Conservation (phyloP, 371 early-diverging fungal species). For the Thermomucor indicae-seudaticae region DNA sequence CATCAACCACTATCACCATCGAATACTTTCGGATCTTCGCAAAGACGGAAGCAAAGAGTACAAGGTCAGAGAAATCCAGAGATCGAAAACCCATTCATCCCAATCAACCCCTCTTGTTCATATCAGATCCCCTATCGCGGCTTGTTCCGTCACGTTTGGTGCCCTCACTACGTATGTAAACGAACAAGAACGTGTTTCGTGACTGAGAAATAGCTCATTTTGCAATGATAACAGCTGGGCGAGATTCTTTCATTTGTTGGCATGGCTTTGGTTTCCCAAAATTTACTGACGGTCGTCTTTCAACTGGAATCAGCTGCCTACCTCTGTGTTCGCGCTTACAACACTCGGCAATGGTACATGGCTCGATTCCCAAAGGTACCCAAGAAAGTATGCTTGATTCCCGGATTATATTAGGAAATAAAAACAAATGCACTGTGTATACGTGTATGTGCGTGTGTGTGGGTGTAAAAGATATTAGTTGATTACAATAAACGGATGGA, state of each 20-base stretch:
- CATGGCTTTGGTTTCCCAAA: constrained; percentile 23
- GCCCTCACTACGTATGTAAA: constrained; percentile 42
- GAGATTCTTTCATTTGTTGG: constrained; percentile 30
- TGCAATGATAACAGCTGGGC: constrained; percentile 15
- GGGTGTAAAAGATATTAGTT: background rate
- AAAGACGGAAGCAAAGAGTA: constrained; percentile 17
- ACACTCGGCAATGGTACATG: constrained; percentile 34
- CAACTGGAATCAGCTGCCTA: constrained; percentile 20
- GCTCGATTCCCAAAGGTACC: constrained; percentile 14
- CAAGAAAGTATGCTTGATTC: constrained; percentile 20
- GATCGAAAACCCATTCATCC: background rate
- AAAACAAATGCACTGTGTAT: no score
- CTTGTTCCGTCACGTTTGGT: constrained; percentile 33
- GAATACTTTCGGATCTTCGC: constrained; percentile 20
- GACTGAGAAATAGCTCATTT: background rate
- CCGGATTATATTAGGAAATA: constrained; percentile 19
- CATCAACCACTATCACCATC: constrained; percentile 33
- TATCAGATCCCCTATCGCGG: constrained; percentile 26
- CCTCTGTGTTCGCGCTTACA: constrained; percentile 22
- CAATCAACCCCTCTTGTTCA: background rate
- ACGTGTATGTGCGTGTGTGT: no score
- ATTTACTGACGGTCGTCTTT: constrained; percentile 13
- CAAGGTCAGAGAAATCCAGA: constrained; percentile 12
- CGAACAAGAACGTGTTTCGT: background rate
- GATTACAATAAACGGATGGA: background rate